Conservation (phyloP, 371 early-diverging fungal species). For the Phascolomyces articulosus region DNA sequence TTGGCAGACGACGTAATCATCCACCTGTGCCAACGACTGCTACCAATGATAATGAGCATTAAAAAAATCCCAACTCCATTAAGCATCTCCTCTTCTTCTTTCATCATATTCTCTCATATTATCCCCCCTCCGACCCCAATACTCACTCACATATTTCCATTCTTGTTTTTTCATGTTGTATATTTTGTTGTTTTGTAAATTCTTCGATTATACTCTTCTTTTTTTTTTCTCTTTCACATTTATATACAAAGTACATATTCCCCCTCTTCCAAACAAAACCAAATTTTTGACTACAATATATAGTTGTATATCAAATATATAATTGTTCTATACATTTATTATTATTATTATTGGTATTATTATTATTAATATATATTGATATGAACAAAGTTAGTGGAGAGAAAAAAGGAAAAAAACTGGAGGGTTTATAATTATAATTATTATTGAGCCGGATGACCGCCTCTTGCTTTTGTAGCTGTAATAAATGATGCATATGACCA, state of each 20-base stretch:
- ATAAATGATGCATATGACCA: constrained; percentile 77
- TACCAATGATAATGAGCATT: not conserved
- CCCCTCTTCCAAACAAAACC: not conserved
- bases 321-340: too few species aligned
- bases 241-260: not conserved
- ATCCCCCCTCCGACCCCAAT: not conserved
- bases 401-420: not conserved
- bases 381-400: too few species aligned
- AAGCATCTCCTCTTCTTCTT: too few species aligned
- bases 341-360: too few species aligned
- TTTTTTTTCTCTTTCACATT: constrained; percentile 4
- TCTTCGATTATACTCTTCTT: not conserved
- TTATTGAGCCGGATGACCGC: not conserved
- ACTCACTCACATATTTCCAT: too few species aligned
- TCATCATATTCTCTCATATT: too few species aligned
- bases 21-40: not conserved
- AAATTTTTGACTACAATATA: too few species aligned
- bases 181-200: not conserved
- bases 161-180: not conserved
- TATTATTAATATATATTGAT: too few species aligned
- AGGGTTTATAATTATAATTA: too few species aligned
- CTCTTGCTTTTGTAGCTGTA: constrained; percentile 35
- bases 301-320: too few species aligned
- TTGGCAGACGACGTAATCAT: constrained; percentile 54
- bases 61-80: too few species aligned